phyloP scores from a whole-genome alignment of 306 rosid genomes.

The Lathyrus sativus region DNA sequence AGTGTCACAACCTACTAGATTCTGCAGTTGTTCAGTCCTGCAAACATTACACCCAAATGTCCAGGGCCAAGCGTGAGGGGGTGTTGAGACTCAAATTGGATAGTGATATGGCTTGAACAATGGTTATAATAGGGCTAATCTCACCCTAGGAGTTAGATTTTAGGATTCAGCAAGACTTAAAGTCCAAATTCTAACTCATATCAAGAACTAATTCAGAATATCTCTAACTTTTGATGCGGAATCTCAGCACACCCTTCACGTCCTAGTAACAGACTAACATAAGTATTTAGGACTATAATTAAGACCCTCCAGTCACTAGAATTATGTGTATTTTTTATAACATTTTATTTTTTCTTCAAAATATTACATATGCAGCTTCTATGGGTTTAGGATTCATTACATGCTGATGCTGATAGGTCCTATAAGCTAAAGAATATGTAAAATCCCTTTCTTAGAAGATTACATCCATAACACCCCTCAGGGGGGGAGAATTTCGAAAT shows the following conservation, averaged over 20 bases:
- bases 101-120: not conserved
- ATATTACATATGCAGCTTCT: slow-evolving; percentile 12
- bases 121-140: not conserved
- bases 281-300: not conserved
- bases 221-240: not conserved
- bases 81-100: not conserved
- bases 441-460: slow-evolving; percentile 19
- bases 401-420: not conserved
- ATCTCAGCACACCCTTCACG: not conserved
- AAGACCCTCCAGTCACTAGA: not conserved
- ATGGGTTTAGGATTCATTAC: slow-evolving; percentile 6
- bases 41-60: not conserved
- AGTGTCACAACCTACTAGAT: not conserved
- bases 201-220: not conserved
- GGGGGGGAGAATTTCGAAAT: slow-evolving; percentile 8
- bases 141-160: not conserved
- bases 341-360: not conserved
- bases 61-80: not conserved
- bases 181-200: not conserved
- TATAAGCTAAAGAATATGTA: not conserved
- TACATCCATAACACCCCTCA: not conserved
- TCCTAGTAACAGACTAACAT: not conserved
- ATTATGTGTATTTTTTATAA: not conserved
- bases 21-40: not conserved
- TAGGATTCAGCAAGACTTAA: not conserved